Base-by-base conservation (phyloP, 2,329 filamentous ascomycete species). In the Fusarium falciforme region DNA sequence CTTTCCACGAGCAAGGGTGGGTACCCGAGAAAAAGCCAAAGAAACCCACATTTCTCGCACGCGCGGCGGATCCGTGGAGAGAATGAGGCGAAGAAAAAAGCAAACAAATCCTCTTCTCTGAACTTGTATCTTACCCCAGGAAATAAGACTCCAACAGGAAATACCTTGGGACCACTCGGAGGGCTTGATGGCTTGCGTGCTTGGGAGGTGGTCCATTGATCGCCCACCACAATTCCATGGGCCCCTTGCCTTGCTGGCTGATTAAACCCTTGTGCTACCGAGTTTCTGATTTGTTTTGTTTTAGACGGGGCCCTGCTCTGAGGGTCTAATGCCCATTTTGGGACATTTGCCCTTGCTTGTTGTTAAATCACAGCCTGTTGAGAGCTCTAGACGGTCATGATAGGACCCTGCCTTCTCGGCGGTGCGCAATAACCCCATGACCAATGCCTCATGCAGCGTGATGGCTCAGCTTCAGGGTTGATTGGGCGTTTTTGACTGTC, bases 171-270 rank as follows among this genome's bases (percentile, higher is more conserved):
- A 25, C 69, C 60, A 71, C 63, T 49, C 33, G 49, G 55, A 59
- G 49, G 71, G 14, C 25, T 49, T 49, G 66, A 71, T 71, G 71
- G 55, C 67, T 64, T 72, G 57, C 66, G 40, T 67, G 55, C 57
- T 70, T 40, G 36, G 17, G 36, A 42, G 27, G 27, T 42, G 72
- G 66, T 66, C 57, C 73, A 70, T 27, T 75, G 67, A 73, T 73
- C 64, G 64, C 61, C 72, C 68, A 69, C 75, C 73, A 77, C 73
- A 77, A 73, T 77, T 77, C 73, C 74, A 61, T 65, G 68, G 58
- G 57, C 47, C 71, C 68, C 71, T 61, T 72, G 61, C 49, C 16
- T 12, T 38, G 44, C 40, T 44, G 40, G 60, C 42, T 71, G 67
- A 67, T 64, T 61, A 54, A 73, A 63, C 47, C 70, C 71, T 68